These are phyloP conservation scores for Drechslera avenae DNA, from an alignment of 2,329 filamentous ascomycete species.

Conservation along the genomic window DNA sequence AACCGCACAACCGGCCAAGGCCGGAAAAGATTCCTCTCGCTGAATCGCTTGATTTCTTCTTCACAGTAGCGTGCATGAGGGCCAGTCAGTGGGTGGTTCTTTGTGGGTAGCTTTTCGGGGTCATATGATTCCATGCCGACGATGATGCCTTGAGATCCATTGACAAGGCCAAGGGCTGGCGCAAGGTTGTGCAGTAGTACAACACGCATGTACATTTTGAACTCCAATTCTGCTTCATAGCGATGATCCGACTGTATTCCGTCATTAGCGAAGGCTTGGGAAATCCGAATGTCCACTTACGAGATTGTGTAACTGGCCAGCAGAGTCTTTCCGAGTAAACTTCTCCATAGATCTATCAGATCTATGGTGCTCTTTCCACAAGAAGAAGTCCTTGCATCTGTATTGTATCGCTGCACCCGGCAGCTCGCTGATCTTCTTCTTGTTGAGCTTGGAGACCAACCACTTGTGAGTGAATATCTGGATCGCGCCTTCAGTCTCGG, in stretches of 20 bases:
- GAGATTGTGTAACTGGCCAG: not conserved
- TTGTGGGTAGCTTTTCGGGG: constrained; percentile 29
- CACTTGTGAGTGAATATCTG: constrained; percentile 52
- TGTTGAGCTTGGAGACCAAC: constrained; percentile 38
- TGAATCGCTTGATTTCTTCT: constrained; percentile 49
- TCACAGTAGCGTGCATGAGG: constrained; percentile 48
- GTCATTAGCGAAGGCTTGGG: not conserved
- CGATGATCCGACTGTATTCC: constrained; percentile 50
- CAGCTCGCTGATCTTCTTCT: constrained; percentile 40
- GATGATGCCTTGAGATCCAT: constrained; percentile 43
- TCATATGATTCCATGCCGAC: constrained; percentile 46
- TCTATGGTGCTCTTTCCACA: constrained; percentile 40
- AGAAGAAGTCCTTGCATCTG: constrained; percentile 51
- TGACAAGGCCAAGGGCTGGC: constrained; percentile 35
- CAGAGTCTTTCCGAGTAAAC: constrained; percentile 4
- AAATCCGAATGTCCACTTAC: too few species aligned
- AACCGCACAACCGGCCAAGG: constrained; percentile 61
- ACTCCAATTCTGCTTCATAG: constrained; percentile 51
- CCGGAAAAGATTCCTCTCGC: constrained; percentile 35
- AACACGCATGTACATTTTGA: constrained; percentile 60
- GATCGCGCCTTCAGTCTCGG: constrained; percentile 51
- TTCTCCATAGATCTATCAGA: constrained; percentile 18
- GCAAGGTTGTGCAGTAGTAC: constrained; percentile 60
- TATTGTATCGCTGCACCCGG: constrained; percentile 31
- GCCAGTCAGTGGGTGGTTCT: constrained; percentile 35